These are phyloP conservation scores for Peronospora belbahrii DNA, from an alignment of 352 stramenopile species.

Conservation along the genomic window DNA sequence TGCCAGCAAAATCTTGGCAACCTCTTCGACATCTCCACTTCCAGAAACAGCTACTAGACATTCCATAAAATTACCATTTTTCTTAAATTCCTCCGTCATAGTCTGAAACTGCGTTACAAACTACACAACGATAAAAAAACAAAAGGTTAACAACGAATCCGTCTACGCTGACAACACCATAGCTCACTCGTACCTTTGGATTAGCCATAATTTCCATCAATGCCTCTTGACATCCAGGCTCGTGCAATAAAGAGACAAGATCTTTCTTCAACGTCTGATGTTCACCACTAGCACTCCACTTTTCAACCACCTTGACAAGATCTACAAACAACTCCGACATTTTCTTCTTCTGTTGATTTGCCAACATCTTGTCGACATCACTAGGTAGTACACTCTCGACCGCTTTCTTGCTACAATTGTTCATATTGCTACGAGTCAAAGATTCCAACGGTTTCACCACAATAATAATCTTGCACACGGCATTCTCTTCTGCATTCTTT, in stretches of 20 bases:
- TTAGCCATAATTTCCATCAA: conserved; percentile 70
- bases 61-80: conserved; percentile 40
- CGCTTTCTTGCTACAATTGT: conserved; percentile 15
- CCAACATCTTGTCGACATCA: conserved; percentile 39
- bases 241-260: conserved; percentile 61
- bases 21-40: conserved; percentile 52
- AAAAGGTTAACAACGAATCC: not conserved
- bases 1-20: conserved; percentile 63
- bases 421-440: not conserved
- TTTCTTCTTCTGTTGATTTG: conserved; percentile 52
- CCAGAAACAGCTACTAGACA: conserved; percentile 46
- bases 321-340: conserved; percentile 69
- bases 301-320: conserved; percentile 65
- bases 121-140: conserved; percentile 14
- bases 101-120: conserved; percentile 58
- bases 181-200: conserved; percentile 21
- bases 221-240: conserved; percentile 63
- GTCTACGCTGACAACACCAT: not conserved
- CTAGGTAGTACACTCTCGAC: not conserved
- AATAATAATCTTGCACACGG: conserved; percentile 69
- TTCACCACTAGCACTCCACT: conserved; percentile 52
- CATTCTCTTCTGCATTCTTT: conserved; percentile 26
- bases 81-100: conserved; percentile 55
- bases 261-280: conserved; percentile 63
- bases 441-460: conserved; percentile 24